A percentile compares a stretch with the other conserved stretches of the same genome.
phyloP scores from a whole-genome alignment of 768 basidiomycete genomes.

The Phylloporus arenicola region DNA sequence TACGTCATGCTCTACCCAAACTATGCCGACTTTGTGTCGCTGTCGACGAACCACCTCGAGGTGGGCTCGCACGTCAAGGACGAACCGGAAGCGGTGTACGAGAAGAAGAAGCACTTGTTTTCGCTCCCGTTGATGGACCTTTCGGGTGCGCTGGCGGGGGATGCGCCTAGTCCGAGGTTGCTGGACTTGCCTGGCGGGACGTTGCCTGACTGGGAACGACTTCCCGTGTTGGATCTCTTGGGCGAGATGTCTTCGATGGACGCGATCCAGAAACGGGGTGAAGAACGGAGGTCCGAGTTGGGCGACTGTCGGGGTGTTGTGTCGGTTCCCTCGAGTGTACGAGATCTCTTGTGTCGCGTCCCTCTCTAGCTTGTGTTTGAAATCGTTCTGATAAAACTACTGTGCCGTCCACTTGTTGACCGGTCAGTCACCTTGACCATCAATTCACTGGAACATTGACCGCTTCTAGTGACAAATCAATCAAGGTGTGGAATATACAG shows the following conservation, averaged over 20 bases:
- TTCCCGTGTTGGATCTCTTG: conserved; percentile 70
- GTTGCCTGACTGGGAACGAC: conserved; percentile 46
- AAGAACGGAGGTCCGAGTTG: conserved; percentile 32
- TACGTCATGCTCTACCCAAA: conserved; percentile 91
- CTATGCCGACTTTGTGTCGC: conserved; percentile 59
- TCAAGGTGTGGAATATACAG: too few species aligned
- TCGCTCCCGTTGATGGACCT: conserved; percentile 62
- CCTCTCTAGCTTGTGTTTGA: conserved; percentile 3
- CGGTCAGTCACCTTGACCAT: too few species aligned
- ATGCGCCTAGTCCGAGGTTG: conserved; percentile 29
- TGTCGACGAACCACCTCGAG: conserved; percentile 91
- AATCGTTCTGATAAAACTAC: not conserved
- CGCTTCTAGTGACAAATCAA: too few species aligned
- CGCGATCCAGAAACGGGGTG: conserved; percentile 31
- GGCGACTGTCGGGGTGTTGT: conserved; percentile 24
- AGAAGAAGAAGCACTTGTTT: conserved; percentile 60
- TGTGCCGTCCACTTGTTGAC: too few species aligned
- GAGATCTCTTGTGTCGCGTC: conserved; percentile 17
- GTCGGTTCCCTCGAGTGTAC: conserved; percentile 20
- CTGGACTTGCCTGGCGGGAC: conserved; percentile 53
- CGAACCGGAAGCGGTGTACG: conserved; percentile 39
- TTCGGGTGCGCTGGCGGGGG: conserved; percentile 11
- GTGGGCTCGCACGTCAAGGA: conserved; percentile 73
- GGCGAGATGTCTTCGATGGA: conserved; percentile 39
- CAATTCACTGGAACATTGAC: not conserved